These are phyloP conservation scores for Hymenotorrendiella dingleyae DNA, from an alignment of 2,329 filamentous ascomycete genomes.

Conservation along the genomic window DNA sequence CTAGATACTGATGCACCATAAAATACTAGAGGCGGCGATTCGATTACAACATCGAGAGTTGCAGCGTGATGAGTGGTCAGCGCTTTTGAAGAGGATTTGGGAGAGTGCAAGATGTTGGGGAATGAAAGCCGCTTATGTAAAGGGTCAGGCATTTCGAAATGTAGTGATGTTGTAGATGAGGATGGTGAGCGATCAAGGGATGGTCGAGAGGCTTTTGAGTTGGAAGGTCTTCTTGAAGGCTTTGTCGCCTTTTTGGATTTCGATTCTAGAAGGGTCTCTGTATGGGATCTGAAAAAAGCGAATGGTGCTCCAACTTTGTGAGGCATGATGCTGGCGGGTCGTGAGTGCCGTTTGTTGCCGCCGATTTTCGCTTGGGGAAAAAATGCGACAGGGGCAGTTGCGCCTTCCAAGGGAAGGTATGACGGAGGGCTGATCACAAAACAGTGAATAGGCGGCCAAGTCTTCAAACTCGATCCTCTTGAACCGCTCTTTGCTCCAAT, in stretches of 20 bases:
- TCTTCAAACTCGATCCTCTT: too few species aligned
- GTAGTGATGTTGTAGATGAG: conserved; percentile 13
- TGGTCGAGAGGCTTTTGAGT: conserved; percentile 10
- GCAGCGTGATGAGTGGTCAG: conserved; percentile 15
- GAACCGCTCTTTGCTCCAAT: background rate
- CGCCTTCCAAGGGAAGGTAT: background rate
- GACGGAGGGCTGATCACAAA: background rate
- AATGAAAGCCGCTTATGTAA: conserved; percentile 26
- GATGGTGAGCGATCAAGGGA: conserved; percentile 11
- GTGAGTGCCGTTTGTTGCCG: background rate
- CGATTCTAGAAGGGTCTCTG: background rate
- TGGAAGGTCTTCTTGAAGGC: conserved; percentile 11
- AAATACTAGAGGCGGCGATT: conserved; percentile 55
- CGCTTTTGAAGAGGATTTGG: conserved; percentile 22
- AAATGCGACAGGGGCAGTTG: background rate
- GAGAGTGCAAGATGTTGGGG: conserved; percentile 11
- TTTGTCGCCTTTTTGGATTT: conserved; percentile 18
- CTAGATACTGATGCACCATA: conserved; percentile 71
- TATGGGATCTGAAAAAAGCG: conserved; percentile 6
- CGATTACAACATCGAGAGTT: conserved; percentile 44
- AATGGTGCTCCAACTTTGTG: conserved; percentile 8
- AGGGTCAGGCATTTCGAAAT: conserved; percentile 22
- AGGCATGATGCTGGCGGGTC: background rate
- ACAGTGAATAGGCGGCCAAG: too few species aligned
- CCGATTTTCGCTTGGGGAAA: background rate